A percentile compares a stretch with the other conserved stretches of the same genome.
Evolutionary conservation across 2,329 filamentous ascomycete genomes (phyloP).

Genomic region (Aureobasidium sp.): DNA sequence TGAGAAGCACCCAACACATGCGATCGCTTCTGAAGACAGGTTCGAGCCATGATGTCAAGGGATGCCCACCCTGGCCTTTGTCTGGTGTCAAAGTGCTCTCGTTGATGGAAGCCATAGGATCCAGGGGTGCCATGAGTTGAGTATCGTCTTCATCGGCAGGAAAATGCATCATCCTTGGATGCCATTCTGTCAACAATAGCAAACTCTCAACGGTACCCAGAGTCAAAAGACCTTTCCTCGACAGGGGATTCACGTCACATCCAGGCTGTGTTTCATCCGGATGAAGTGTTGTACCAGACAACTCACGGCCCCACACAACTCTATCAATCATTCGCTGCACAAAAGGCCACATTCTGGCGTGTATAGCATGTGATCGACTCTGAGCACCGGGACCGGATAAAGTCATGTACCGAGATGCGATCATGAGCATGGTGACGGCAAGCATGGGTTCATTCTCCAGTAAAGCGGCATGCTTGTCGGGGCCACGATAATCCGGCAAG

Average conservation of each 20-base stretch:
- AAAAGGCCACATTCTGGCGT: constrained; percentile 92
- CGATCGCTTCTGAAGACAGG: constrained; percentile 85
- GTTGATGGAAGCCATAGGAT: constrained; percentile 60
- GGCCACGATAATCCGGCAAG: constrained; percentile 79
- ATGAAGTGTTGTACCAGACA: constrained; percentile 83
- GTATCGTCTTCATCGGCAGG: constrained; percentile 64
- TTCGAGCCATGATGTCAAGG: constrained; percentile 93
- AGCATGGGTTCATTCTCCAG: constrained; percentile 89
- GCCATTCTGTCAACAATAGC: constrained; percentile 94
- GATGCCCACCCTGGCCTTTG: constrained; percentile 66
- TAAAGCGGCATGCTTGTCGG: constrained; percentile 70
- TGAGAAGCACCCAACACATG: constrained; percentile 97
- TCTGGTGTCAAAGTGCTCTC: constrained; percentile 38
- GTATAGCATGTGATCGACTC: constrained; percentile 82
- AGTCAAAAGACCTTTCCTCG: constrained; percentile 67
- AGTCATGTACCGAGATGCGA: constrained; percentile 78
- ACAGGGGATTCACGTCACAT: constrained; percentile 57
- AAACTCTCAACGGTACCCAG: constrained; percentile 91
- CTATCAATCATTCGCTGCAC: constrained; percentile 91
- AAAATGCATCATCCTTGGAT: constrained; percentile 89
- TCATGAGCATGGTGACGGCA: constrained; percentile 82
- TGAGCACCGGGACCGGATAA: constrained; percentile 72
- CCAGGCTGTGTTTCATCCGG: constrained; percentile 60
- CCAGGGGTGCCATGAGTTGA: constrained; percentile 60
- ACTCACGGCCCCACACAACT: constrained; percentile 91